Evolutionary conservation across 306 rosid species (phyloP), one percentile per base, ranked within the genome.

Genomic region (Rubus idaeus): DNA sequence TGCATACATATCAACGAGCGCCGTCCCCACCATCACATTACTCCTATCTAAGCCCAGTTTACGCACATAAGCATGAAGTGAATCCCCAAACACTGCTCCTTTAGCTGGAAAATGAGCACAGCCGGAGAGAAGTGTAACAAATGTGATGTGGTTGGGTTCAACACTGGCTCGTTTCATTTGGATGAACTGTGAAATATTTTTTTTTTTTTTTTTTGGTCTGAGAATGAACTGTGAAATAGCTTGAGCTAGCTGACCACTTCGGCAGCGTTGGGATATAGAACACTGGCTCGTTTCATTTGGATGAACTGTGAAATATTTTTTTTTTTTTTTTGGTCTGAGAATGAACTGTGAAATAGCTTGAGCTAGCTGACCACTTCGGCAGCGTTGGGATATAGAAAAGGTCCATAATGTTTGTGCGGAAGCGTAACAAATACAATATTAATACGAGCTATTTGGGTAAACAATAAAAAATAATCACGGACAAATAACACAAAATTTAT

Each of bases 1-100:
- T 0, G 94, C 90, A 77, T 94, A 94, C 95, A 94, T 88, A 81
- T 80, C 93, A 17, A 89, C 71, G 3, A 94, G 47, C n/a, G 96
- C 94, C 13, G 97, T 91, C 4, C 98, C 97, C 70, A 94, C 90
- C 87, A 69, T 90, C 66, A 91, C 96, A 82, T 94, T 73, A 49
- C 73, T 86, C 9, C 79, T 21, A 65, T 81, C 88, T 71, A 89
- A 80, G 1, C 91, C 93, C 6, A 84, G 60, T 68, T 94, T 94
- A 10, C 84, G 77, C 7, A 86, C 87, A 21, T 80, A 78, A 3
- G 88, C 91, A 72, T 94, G 97, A 13, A 94, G 13, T 4, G 86
- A 64, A 52, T 88, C 66, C 14, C 94, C 97, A 12, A 94, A 91
- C 56, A 45, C 1, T 5, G 79, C 20, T 14, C 21, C 72, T 1